Percentiles rank a stretch among this genome's conserved stretches.
Evolutionary conservation across 768 basidiomycete genomes (phyloP).

Genomic region (Pleurotus sapidus): DNA sequence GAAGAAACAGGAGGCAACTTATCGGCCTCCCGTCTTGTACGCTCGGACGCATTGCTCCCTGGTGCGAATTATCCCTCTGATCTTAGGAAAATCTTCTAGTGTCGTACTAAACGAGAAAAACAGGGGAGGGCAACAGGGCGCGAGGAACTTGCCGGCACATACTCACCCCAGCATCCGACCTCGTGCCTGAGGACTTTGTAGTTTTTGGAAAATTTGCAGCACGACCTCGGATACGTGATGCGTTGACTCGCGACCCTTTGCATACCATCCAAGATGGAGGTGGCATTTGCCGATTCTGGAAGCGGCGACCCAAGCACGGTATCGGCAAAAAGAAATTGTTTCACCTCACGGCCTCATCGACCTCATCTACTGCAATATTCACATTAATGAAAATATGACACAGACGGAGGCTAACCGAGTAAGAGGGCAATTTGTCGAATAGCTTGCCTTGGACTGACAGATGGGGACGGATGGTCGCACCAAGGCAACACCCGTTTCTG

Average conservation of each 20-base stretch:
- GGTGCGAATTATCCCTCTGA: background rate
- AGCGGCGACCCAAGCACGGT: no score
- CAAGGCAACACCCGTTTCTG: conserved; percentile 1
- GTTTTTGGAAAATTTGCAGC: background rate
- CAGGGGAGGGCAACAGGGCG: conserved; percentile 6
- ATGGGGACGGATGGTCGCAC: background rate
- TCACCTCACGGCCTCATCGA: no score
- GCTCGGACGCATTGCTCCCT: conserved; percentile 7
- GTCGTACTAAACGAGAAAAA: conserved; percentile 4
- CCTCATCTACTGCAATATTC: no score
- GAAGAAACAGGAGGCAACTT: background rate
- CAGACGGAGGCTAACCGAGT: background rate
- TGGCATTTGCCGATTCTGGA: no score
- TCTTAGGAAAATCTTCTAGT: conserved; percentile 7
- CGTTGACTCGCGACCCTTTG: no score
- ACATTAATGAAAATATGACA: background rate
- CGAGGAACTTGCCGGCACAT: conserved; percentile 1
- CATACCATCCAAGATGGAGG: no score
- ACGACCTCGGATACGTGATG: background rate
- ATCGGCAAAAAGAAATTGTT: no score
- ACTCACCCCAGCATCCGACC: background rate
- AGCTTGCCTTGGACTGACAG: background rate
- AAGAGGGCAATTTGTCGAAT: background rate
- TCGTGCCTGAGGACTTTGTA: conserved; percentile 4
- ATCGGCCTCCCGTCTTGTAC: background rate